A percentile compares a stretch with the other conserved stretches of the same genome.
phyloP scores from a whole-genome alignment of 2,329 filamentous ascomycete species.

The Pseudogymnoascus sp. region DNA sequence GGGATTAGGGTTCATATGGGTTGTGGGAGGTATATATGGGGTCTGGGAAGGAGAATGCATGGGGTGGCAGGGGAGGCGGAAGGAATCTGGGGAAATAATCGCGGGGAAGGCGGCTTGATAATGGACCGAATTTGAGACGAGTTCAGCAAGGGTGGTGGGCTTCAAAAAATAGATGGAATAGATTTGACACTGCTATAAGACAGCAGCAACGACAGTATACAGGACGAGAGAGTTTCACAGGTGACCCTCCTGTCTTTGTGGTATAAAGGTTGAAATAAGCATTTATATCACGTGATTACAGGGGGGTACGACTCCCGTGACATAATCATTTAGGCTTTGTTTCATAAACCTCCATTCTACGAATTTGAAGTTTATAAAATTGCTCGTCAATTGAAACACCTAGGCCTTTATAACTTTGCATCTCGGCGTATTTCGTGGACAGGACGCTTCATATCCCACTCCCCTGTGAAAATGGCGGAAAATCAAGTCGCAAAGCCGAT shows the following conservation, averaged over 20 bases:
- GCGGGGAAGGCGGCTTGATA: background rate
- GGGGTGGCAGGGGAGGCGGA: background rate
- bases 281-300: background rate
- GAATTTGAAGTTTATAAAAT: background rate
- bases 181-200: background rate
- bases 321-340: background rate
- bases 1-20: background rate
- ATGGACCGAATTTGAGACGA: background rate
- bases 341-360: background rate
- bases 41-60: background rate
- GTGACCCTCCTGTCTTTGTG: background rate
- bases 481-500: background rate
- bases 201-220: background rate
- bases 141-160: background rate
- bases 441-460: background rate
- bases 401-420: background rate
- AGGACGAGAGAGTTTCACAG: background rate
- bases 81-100: background rate
- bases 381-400: background rate
- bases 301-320: background rate
- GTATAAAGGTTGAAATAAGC: background rate
- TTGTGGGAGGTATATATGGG: background rate
- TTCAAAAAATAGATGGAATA: background rate
- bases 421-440: background rate
- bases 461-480: background rate